A percentile compares a stretch with the other conserved stretches of the same genome.
Evolutionary conservation across 257 asterid genomes (phyloP).

Genomic region (Marsdenia floribunda): DNA sequence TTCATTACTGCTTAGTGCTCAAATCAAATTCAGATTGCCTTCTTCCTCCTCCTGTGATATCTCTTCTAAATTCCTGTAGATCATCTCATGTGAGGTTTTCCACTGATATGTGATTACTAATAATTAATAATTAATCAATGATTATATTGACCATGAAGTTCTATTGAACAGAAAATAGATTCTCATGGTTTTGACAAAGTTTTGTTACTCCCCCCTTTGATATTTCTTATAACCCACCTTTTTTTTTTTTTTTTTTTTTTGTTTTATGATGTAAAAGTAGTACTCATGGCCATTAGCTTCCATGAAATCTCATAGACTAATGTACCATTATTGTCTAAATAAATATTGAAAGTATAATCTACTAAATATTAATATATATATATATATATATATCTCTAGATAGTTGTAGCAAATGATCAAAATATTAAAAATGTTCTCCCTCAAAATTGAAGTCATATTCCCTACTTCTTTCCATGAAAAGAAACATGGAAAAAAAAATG

Average conservation of each 20-base stretch:
- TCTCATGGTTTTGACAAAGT: neutral
- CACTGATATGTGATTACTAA: neutral
- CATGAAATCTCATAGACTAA: constrained; percentile 7
- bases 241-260: too few relatives aligned
- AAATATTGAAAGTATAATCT: neutral
- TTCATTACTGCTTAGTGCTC: constrained; percentile 38
- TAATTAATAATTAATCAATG: too few relatives aligned
- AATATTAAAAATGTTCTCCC: neutral
- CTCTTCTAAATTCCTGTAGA: neutral
- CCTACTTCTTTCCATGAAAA: neutral
- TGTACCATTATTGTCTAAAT: constrained; percentile 1
- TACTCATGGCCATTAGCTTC: neutral
- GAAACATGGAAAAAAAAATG: neutral
- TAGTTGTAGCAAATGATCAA: neutral
- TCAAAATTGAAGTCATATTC: neutral
- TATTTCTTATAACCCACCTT: neutral
- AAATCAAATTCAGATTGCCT: neutral
- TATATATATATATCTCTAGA: too few relatives aligned
- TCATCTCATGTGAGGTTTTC: neutral
- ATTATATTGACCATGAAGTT: neutral
- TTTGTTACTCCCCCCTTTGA: neutral
- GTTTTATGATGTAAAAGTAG: neutral
- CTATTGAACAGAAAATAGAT: too few relatives aligned
- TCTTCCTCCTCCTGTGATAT: neutral
- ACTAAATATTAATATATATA: neutral